A percentile compares a stretch with the other conserved stretches of the same genome.
These are phyloP conservation scores for Theileria orientalis DNA, from an alignment of 169 alveolate genomes.

Conservation along the genomic window DNA sequence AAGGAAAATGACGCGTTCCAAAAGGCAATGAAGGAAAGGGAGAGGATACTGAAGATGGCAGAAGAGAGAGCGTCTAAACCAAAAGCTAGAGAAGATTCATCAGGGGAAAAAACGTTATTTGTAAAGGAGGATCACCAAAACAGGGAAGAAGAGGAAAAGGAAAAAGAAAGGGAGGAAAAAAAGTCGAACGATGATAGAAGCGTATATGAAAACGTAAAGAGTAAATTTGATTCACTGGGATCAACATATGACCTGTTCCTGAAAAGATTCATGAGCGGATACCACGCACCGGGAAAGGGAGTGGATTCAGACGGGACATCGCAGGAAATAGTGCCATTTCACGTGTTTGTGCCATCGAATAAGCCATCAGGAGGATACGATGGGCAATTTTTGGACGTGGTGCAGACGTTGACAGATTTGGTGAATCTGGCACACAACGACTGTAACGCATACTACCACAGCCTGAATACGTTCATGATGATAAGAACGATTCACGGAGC, in stretches of 20 bases:
- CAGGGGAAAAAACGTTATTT: neutral
- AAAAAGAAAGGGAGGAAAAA: neutral
- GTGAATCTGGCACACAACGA: conserved; percentile 26
- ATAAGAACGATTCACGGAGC: conserved; percentile 44
- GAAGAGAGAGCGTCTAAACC: neutral
- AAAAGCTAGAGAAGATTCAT: neutral
- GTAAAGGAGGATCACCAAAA: neutral
- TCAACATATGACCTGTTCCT: neutral
- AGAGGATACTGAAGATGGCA: neutral
- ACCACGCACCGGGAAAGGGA: conserved; percentile 41
- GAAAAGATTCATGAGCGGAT: conserved; percentile 56
- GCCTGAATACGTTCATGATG: conserved; percentile 56
- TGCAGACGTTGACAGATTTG: conserved; percentile 31
- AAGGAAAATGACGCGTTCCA: neutral
- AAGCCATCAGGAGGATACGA: conserved; percentile 42
- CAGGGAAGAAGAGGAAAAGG: neutral
- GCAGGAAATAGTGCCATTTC: conserved; percentile 36
- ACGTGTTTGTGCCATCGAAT: conserved; percentile 41
- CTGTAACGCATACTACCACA: conserved; percentile 37
- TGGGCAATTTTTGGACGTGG: conserved; percentile 26
- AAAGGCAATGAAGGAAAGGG: conserved; percentile 1
- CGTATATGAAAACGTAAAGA: neutral
- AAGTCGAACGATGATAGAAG: neutral
- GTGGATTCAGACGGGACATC: conserved; percentile 25
- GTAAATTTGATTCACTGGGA: conserved; percentile 5